Conservation (phyloP, 1,284 basidiomycete species). For the Pisolithus thermaeus region DNA sequence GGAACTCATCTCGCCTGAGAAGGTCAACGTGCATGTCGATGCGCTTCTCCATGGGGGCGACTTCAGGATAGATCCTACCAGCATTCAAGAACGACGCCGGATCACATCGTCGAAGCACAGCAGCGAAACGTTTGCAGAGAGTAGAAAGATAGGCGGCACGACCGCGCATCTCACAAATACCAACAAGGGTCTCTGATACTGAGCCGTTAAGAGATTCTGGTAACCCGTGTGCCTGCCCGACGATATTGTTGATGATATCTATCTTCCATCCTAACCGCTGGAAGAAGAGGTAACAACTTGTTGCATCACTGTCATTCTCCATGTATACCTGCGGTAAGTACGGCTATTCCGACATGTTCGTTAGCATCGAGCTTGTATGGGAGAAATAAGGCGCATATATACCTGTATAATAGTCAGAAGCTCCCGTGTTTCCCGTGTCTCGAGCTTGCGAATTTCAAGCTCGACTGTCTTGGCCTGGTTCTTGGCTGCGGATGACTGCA, state of each 20-base stretch:
- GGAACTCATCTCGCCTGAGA: slow-evolving; percentile 82
- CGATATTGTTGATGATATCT: slow-evolving; percentile 76
- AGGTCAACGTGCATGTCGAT: slow-evolving; percentile 89
- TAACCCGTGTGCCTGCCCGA: slow-evolving; percentile 76
- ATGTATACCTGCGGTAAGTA: slow-evolving; percentile 83
- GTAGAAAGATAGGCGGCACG: slow-evolving; percentile 75
- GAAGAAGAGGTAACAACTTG: slow-evolving; percentile 88
- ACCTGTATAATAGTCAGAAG: slow-evolving; percentile 69
- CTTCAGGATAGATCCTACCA: slow-evolving; percentile 80
- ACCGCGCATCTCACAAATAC: slow-evolving; percentile 82
- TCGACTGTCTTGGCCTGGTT: slow-evolving; percentile 87
- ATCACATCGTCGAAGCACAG: slow-evolving; percentile 72
- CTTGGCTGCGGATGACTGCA: slow-evolving; percentile 85
- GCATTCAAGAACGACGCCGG: slow-evolving; percentile 80
- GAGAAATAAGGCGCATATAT: slow-evolving; percentile 1
- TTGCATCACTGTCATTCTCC: slow-evolving; percentile 82
- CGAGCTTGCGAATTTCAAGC: slow-evolving; percentile 77
- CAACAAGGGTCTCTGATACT: slow-evolving; percentile 78
- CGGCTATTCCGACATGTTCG: slow-evolving; percentile 41
- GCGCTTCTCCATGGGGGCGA: slow-evolving; percentile 83
- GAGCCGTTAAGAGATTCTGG: slow-evolving; percentile 77
- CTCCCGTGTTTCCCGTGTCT: slow-evolving; percentile 77
- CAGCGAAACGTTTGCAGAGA: slow-evolving; percentile 83
- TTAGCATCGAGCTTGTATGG: slow-evolving; percentile 1
- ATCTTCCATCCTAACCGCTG: slow-evolving; percentile 79